These are phyloP conservation scores for Vanderwaltozyma polyspora DNA, from an alignment of 805 yeast species.

Conservation along the genomic window DNA sequence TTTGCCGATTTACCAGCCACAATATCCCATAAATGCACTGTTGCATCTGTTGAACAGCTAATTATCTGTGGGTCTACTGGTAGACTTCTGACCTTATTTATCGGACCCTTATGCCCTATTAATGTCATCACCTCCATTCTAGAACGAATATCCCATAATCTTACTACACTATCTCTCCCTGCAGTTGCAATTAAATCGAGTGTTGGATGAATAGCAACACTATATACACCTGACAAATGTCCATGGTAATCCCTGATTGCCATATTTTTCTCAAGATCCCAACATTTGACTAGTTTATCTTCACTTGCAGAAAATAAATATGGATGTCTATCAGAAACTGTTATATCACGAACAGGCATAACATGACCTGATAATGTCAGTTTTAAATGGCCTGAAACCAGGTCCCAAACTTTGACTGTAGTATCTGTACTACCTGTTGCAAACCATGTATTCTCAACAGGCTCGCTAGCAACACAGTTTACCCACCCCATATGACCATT, in stretches of 20 bases:
- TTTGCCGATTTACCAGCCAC: slow-evolving; percentile 63
- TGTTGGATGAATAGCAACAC: slow-evolving; percentile 79
- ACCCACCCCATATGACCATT: slow-evolving; percentile 95
- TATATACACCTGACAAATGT: slow-evolving; percentile 79
- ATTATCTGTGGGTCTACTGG: slow-evolving; percentile 77
- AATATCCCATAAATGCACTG: slow-evolving; percentile 80
- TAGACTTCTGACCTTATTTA: slow-evolving; percentile 57
- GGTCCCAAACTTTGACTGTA: slow-evolving; percentile 85
- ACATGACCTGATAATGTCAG: slow-evolving; percentile 82
- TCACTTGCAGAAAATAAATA: slow-evolving; percentile 88
- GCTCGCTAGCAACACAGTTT: slow-evolving; percentile 69
- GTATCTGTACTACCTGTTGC: slow-evolving; percentile 86
- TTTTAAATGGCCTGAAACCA: slow-evolving; percentile 57
- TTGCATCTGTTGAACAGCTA: slow-evolving; percentile 73
- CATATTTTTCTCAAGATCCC: slow-evolving; percentile 87
- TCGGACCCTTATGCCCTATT: slow-evolving; percentile 70
- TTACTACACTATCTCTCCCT: slow-evolving; percentile 75
- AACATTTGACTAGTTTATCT: slow-evolving; percentile 84
- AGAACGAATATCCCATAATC: slow-evolving; percentile 91
- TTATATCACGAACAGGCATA: slow-evolving; percentile 75
- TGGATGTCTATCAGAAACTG: slow-evolving; percentile 65
- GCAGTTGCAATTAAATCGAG: slow-evolving; percentile 74
- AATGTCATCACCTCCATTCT: slow-evolving; percentile 63
- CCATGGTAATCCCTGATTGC: slow-evolving; percentile 86
- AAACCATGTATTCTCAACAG: slow-evolving; percentile 73